These are phyloP conservation scores for Chlorophyllum brunneum DNA, from an alignment of 768 basidiomycete species.

Conservation along the genomic window DNA sequence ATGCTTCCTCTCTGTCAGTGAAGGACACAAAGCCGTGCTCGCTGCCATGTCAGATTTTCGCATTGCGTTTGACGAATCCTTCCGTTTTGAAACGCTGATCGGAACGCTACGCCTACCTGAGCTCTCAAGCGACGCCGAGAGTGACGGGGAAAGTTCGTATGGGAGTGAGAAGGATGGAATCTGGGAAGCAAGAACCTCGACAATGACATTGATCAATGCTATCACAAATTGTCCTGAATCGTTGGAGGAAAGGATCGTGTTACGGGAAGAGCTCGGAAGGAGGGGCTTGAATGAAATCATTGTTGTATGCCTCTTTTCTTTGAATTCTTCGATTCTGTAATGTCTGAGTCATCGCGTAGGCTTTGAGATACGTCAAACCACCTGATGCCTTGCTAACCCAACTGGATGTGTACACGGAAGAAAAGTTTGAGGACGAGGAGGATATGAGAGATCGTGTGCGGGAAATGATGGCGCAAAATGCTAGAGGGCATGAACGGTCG, in stretches of 20 bases:
- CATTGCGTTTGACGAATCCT: constrained; percentile 62
- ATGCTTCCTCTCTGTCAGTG: constrained; percentile 64
- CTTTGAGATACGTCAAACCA: constrained; percentile 69
- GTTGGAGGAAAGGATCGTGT: constrained; percentile 71
- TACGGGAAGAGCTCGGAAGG: constrained; percentile 80
- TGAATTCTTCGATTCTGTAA: not conserved
- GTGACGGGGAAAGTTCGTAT: constrained; percentile 28
- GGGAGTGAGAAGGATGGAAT: constrained; percentile 59
- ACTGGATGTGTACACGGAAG: constrained; percentile 78
- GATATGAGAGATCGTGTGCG: constrained; percentile 69
- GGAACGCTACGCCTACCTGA: constrained; percentile 56
- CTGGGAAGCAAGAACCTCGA: constrained; percentile 79
- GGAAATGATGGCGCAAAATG: constrained; percentile 24
- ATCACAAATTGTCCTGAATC: constrained; percentile 71
- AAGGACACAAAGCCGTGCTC: constrained; percentile 73
- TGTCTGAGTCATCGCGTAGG: constrained; percentile 38
- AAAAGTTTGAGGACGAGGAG: constrained; percentile 87
- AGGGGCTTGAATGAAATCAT: constrained; percentile 82
- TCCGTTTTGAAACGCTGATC: constrained; percentile 79
- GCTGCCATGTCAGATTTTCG: constrained; percentile 80
- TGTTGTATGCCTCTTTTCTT: constrained; percentile 45
- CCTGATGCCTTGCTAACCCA: constrained; percentile 74
- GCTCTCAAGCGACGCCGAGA: constrained; percentile 27
- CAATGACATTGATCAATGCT: constrained; percentile 78
- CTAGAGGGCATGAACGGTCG: constrained; percentile 22